Evolutionary conservation across 208 protist species (phyloP).

Genomic region (Acanthamoeba triangularis): DNA sequence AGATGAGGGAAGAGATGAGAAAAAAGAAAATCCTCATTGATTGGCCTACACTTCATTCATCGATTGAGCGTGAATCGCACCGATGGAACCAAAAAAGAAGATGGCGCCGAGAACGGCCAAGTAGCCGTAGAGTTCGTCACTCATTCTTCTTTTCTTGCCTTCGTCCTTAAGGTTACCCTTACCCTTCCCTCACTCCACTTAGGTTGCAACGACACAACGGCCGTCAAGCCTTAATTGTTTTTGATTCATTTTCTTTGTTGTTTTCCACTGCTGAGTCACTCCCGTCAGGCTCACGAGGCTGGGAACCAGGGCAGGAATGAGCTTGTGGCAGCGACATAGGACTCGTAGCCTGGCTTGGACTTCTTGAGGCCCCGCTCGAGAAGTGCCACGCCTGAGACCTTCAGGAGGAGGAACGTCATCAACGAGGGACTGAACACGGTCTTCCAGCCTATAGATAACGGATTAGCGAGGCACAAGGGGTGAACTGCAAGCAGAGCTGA

Average conservation of each 20-base stretch:
- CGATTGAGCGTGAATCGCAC: not conserved
- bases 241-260: not conserved
- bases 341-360: conserved; percentile 48
- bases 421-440: conserved; percentile 47
- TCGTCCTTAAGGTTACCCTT: not conserved
- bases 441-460: not conserved
- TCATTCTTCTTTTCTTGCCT: conserved; percentile 9
- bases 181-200: not conserved
- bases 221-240: not conserved
- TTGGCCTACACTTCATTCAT: not conserved
- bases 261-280: not conserved
- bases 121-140: conserved; percentile 66
- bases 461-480: too few relatives aligned
- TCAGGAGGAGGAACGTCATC: conserved; percentile 70
- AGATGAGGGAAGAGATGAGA: not conserved
- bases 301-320: conserved; percentile 71
- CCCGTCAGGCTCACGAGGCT: not conserved
- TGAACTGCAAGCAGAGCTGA: not conserved
- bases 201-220: not conserved
- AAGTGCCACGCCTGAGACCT: conserved; percentile 68
- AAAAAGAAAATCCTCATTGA: not conserved
- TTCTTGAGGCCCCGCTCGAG: conserved; percentile 15
- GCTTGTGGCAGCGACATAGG: conserved; percentile 7
- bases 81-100: conserved; percentile 74
- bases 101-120: conserved; percentile 50